These are phyloP conservation scores for Mycena amicta DNA, from an alignment of 768 basidiomycete genomes.

Conservation along the genomic window DNA sequence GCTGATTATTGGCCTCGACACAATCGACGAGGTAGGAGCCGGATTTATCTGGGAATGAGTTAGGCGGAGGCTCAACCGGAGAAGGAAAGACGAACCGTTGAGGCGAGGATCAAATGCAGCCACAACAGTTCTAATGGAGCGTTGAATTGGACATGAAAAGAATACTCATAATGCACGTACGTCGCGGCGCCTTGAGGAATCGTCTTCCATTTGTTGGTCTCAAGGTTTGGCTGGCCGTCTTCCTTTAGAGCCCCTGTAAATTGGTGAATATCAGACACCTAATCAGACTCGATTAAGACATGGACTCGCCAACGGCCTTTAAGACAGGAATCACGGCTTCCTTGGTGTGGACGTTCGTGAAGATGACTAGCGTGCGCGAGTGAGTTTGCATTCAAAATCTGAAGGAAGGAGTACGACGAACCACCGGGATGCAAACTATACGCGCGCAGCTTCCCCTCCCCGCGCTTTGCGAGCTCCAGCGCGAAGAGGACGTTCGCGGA, in stretches of 20 bases:
- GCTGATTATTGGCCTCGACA: background rate
- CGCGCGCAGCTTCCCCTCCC: conserved; percentile 2
- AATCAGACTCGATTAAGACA: too few relatives aligned
- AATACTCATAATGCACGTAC: too few relatives aligned
- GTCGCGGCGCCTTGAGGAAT: conserved; percentile 17
- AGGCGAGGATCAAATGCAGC: conserved; percentile 16
- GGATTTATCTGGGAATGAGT: background rate
- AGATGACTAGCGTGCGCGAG: background rate
- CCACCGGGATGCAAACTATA: conserved; percentile 13
- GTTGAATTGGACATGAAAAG: too few relatives aligned
- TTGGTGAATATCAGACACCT: too few relatives aligned
- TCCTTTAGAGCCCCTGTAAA: too few relatives aligned
- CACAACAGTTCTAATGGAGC: conserved; percentile 2
- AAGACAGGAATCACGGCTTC: background rate
- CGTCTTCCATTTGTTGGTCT: conserved; percentile 6
- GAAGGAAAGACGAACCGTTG: conserved; percentile 4
- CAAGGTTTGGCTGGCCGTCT: conserved; percentile 1
- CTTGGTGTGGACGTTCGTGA: background rate
- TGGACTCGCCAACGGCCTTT: background rate
- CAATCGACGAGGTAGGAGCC: conserved; percentile 7
- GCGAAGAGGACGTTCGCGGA: conserved; percentile 15
- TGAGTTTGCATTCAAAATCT: background rate
- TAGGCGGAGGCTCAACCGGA: background rate
- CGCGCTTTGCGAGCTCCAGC: conserved; percentile 4
- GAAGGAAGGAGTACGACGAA: background rate